Percentiles rank a stretch among this genome's conserved stretches.
These are phyloP conservation scores for Auricularia sp. DNA, from an alignment of 768 basidiomycete species.

Conservation along the genomic window DNA sequence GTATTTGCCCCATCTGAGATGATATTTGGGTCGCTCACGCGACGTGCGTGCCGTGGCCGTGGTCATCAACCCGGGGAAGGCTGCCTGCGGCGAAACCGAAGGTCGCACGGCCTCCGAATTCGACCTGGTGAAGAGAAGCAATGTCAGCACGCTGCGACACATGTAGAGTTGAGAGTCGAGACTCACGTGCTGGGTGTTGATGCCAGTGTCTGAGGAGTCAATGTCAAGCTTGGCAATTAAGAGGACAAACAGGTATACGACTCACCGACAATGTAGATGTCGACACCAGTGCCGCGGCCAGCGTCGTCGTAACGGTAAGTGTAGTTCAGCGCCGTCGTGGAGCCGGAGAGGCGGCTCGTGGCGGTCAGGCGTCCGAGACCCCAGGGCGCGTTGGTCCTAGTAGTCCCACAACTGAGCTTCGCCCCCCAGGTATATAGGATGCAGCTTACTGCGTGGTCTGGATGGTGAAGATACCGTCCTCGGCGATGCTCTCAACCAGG, in stretches of 20 bases:
- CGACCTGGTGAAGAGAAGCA: slow-evolving; percentile 11
- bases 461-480: slow-evolving; percentile 23
- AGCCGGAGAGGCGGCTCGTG: not conserved
- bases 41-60: slow-evolving; percentile 33
- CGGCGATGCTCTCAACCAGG: slow-evolving; percentile 19
- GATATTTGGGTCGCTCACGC: not conserved
- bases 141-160: not conserved
- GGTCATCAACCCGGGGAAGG: slow-evolving; percentile 11
- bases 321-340: slow-evolving; percentile 11
- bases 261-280: slow-evolving; percentile 28
- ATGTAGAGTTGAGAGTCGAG: not conserved
- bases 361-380: not conserved
- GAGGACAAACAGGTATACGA: slow-evolving; percentile 6
- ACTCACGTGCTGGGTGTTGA: slow-evolving; percentile 15
- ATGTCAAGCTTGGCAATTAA: no score
- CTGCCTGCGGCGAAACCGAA: slow-evolving; percentile 20
- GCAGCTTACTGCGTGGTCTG: slow-evolving; percentile 1
- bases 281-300: slow-evolving; percentile 24
- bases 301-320: slow-evolving; percentile 23
- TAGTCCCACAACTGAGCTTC: no score
- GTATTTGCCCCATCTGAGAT: no score
- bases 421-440: no score
- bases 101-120: slow-evolving; percentile 34
- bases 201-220: slow-evolving; percentile 7
- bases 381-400: not conserved